A percentile compares a stretch with the other conserved stretches of the same genome.
phyloP scores from a whole-genome alignment of 306 rosid genomes.

The Vigna trinervia region DNA sequence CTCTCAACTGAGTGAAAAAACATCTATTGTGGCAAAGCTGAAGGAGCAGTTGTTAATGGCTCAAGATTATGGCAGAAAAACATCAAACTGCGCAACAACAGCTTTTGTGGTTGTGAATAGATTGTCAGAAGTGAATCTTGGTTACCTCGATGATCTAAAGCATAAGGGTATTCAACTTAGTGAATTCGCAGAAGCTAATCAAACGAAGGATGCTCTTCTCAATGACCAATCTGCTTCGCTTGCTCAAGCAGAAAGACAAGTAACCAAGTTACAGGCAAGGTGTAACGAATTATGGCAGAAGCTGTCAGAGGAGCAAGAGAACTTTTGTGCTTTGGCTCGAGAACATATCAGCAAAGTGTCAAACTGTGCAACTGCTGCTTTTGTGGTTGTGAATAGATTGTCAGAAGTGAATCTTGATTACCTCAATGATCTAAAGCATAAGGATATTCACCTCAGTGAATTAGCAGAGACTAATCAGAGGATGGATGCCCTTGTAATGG shows the following conservation, averaged over 20 bases:
- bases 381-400: constrained; percentile 72
- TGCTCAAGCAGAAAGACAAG: constrained; percentile 60
- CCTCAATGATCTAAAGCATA: constrained; percentile 57
- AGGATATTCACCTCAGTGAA: constrained; percentile 58
- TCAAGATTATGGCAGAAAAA: constrained; percentile 56
- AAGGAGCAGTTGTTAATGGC: constrained; percentile 60
- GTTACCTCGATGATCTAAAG: constrained; percentile 58
- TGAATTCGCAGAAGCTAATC: constrained; percentile 58
- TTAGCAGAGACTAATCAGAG: constrained; percentile 54
- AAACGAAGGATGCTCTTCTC: constrained; percentile 63
- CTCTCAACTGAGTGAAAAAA: constrained; percentile 57
- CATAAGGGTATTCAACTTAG: constrained; percentile 53
- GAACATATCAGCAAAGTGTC: constrained; percentile 61
- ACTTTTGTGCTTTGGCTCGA: constrained; percentile 46
- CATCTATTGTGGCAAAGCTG: constrained; percentile 53
- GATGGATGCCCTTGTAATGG: constrained; percentile 63
- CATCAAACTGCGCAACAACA: constrained; percentile 77
- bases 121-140: constrained; percentile 67
- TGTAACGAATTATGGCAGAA: constrained; percentile 57
- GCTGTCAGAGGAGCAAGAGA: constrained; percentile 69
- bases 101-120: constrained; percentile 79
- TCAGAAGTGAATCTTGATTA: constrained; percentile 65
- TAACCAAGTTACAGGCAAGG: constrained; percentile 58
- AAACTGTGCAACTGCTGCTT: constrained; percentile 78
- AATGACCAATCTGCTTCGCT: constrained; percentile 59